Percentiles rank a stretch among this genome's conserved stretches.
Evolutionary conservation across 371 early-diverging fungal species (phyloP).

Genomic region (Mortierella sp.): DNA sequence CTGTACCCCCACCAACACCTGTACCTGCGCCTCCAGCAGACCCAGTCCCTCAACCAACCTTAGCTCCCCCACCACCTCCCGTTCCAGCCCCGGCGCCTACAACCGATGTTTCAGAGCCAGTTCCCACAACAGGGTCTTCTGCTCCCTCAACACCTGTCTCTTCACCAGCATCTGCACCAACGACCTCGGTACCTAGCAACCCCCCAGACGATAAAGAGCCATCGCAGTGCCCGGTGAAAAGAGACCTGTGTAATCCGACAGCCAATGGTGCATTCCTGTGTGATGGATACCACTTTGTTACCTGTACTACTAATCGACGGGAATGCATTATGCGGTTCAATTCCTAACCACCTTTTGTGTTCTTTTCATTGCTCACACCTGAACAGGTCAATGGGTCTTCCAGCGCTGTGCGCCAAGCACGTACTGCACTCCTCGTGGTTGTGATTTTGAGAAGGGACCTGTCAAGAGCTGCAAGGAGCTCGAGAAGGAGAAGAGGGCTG

Average conservation of each 20-base stretch:
- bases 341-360: background rate
- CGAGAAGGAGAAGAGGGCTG: background rate
- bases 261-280: slow-evolving; percentile 9
- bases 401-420: slow-evolving; percentile 37
- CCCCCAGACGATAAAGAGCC: background rate
- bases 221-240: slow-evolving; percentile 24
- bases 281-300: slow-evolving; percentile 26
- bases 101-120: too few relatives aligned
- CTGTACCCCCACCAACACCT: background rate
- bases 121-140: too few relatives aligned
- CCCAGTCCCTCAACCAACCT: too few relatives aligned
- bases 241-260: slow-evolving; percentile 10
- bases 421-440: slow-evolving; percentile 32
- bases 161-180: background rate
- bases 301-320: too few relatives aligned
- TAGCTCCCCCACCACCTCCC: background rate
- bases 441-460: slow-evolving; percentile 21
- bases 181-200: background rate
- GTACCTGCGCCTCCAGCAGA: background rate
- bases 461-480: slow-evolving; percentile 40
- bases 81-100: slow-evolving; percentile 13
- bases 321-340: too few relatives aligned
- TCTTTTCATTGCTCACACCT: background rate
- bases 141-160: too few relatives aligned
- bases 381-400: slow-evolving; percentile 23